Evolutionary conservation across 805 yeast species (phyloP).

Genomic region (Wickerhamiella bombiphila): DNA sequence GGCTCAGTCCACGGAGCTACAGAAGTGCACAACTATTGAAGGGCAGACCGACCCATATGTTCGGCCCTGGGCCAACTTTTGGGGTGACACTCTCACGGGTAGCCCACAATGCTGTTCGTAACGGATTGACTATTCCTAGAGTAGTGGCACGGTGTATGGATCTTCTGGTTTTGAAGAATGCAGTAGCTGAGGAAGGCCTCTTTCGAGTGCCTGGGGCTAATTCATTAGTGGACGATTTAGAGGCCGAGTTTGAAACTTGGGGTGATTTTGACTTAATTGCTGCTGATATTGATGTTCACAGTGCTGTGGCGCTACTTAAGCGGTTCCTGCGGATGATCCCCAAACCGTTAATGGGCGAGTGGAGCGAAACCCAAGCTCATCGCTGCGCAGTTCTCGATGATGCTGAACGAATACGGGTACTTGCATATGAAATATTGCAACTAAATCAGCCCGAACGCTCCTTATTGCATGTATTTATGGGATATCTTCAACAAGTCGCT

Average conservation of each 20-base stretch:
- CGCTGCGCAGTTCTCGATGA: slow-evolving; percentile 19
- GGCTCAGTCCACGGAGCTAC: no score
- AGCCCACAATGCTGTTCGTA: slow-evolving; percentile 19
- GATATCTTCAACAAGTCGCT: slow-evolving; percentile 50
- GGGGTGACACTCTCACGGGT: background rate
- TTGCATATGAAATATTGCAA: slow-evolving; percentile 12
- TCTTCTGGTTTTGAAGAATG: slow-evolving; percentile 48
- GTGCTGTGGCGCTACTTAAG: slow-evolving; percentile 75
- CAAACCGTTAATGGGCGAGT: slow-evolving; percentile 31
- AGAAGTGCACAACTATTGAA: no score
- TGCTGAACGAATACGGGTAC: slow-evolving; percentile 19
- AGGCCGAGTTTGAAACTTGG: slow-evolving; percentile 40
- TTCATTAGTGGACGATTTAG: slow-evolving; percentile 49
- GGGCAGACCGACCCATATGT: no score
- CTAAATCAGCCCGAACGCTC: slow-evolving; percentile 45
- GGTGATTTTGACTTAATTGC: slow-evolving; percentile 15
- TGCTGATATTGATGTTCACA: slow-evolving; percentile 47
- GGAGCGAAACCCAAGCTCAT: slow-evolving; percentile 4
- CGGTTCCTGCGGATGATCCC: slow-evolving; percentile 70
- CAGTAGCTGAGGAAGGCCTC: slow-evolving; percentile 77
- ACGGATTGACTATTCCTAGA: slow-evolving; percentile 47
- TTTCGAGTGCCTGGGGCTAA: slow-evolving; percentile 64
- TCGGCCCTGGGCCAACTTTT: slow-evolving; percentile 1
- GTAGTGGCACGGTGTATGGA: slow-evolving; percentile 63
- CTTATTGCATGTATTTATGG: slow-evolving; percentile 49